Conservation (phyloP, 345 rosid genomes). For the Nasturtium officinale region DNA sequence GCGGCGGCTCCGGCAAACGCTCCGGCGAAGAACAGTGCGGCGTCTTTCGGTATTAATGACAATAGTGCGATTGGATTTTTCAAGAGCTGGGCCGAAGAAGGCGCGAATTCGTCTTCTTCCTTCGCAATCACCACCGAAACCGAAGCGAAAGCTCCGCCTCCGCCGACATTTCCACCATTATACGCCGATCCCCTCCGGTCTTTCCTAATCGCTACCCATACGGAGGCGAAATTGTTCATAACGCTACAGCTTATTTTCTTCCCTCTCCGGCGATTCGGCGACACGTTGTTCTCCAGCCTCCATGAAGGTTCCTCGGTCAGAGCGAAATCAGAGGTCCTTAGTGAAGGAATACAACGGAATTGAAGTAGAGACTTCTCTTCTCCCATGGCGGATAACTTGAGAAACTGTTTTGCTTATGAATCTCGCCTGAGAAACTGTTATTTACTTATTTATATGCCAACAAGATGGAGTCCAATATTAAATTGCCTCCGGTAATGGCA, state of each 20-base stretch:
- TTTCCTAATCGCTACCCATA: conserved; percentile 28
- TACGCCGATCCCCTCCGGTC: conserved; percentile 21
- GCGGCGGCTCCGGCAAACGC: conserved; percentile 91
- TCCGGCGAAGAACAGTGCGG: conserved; percentile 74
- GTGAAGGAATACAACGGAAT: conserved; percentile 48
- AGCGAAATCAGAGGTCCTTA: conserved; percentile 45
- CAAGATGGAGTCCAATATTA: conserved; percentile 24
- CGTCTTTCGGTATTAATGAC: conserved; percentile 65
- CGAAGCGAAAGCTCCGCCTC: conserved; percentile 54
- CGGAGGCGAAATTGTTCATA: conserved; percentile 32
- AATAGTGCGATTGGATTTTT: conserved; percentile 72
- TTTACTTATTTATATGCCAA: conserved; percentile 10
- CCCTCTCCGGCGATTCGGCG: conserved; percentile 29
- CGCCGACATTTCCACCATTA: conserved; percentile 28
- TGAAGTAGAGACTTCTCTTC: conserved; percentile 50
- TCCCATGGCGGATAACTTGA: conserved; percentile 50
- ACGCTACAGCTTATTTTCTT: conserved; percentile 6
- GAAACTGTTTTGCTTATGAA: background rate
- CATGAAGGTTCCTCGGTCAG: conserved; percentile 40
- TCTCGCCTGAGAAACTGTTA: conserved; percentile 24
- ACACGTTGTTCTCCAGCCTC: conserved; percentile 33
- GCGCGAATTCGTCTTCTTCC: conserved; percentile 54
- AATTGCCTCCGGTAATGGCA: conserved; percentile 30
- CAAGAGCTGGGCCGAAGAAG: conserved; percentile 66
- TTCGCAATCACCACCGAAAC: conserved; percentile 50